Evolutionary conservation across 495 filamentous ascomycete species (phyloP).

Genomic region (Pyrenula aspistea): DNA sequence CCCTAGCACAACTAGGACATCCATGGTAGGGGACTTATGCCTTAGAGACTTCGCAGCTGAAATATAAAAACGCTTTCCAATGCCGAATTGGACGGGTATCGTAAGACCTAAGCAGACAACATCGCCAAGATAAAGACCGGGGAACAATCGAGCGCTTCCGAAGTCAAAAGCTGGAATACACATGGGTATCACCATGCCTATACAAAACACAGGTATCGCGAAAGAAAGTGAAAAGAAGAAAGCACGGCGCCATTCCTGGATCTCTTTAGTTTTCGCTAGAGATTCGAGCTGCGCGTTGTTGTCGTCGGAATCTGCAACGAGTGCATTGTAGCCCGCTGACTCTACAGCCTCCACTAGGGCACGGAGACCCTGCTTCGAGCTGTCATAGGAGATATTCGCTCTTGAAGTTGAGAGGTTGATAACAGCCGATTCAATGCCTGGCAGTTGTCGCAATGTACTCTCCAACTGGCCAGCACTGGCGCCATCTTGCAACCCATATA

Average conservation of each 20-base stretch:
- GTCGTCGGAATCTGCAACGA: constrained; percentile 83
- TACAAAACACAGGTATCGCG: constrained; percentile 82
- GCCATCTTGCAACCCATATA: constrained; percentile 68
- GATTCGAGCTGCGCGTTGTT: constrained; percentile 96
- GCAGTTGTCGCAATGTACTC: constrained; percentile 45
- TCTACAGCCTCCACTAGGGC: constrained; percentile 76
- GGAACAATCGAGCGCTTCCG: constrained; percentile 48
- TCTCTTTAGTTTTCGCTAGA: constrained; percentile 89
- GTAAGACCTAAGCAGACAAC: constrained; percentile 72
- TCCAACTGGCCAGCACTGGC: constrained; percentile 61
- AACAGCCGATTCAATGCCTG: constrained; percentile 62
- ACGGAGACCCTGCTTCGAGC: constrained; percentile 63
- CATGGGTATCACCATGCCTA: constrained; percentile 88
- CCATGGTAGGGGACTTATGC: constrained; percentile 91
- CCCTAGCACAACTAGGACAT: constrained; percentile 86
- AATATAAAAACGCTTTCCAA: constrained; percentile 84
- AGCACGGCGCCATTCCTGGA: constrained; percentile 77
- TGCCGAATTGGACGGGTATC: constrained; percentile 90
- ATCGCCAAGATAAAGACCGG: constrained; percentile 81
- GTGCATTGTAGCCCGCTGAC: constrained; percentile 67
- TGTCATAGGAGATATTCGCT: constrained; percentile 56
- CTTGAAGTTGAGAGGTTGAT: constrained; percentile 58
- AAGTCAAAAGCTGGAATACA: constrained; percentile 58
- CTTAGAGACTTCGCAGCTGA: constrained; percentile 83
- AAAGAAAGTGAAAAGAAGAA: constrained; percentile 67